A percentile compares a stretch with the other conserved stretches of the same genome.
Evolutionary conservation across 2,329 filamentous ascomycete species (phyloP).

Genomic region (Chaetomiaceae sp.): DNA sequence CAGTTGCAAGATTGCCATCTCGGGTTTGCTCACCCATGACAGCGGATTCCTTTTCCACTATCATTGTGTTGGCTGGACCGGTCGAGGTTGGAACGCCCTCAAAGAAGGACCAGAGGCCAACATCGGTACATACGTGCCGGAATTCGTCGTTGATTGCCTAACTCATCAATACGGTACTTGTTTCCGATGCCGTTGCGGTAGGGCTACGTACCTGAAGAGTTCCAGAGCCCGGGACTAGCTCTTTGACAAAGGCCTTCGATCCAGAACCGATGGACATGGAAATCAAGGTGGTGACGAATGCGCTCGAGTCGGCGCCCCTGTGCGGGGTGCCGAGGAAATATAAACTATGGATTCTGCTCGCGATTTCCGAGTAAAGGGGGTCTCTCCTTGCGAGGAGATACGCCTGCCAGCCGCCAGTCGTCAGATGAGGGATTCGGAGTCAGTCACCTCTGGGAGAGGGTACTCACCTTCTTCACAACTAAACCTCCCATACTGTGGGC

Average conservation of each 20-base stretch:
- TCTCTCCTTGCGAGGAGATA: constrained; percentile 23
- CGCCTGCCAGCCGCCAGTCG: constrained; percentile 11
- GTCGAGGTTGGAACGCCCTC: constrained; percentile 27
- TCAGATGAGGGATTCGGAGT: not conserved
- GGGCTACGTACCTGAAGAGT: constrained; percentile 5
- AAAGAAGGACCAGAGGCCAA: constrained; percentile 30
- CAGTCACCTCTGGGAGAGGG: not conserved
- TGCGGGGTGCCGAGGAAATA: constrained; percentile 33
- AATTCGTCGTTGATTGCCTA: constrained; percentile 32
- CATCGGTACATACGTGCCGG: constrained; percentile 25
- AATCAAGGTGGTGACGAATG: constrained; percentile 22
- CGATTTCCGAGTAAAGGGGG: constrained; percentile 21
- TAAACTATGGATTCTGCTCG: constrained; percentile 27
- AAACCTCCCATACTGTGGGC: constrained; percentile 28
- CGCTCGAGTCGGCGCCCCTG: constrained; percentile 24
- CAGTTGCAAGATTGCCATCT: not conserved
- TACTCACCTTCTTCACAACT: constrained; percentile 25
- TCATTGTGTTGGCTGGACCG: constrained; percentile 16
- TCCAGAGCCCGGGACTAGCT: constrained; percentile 23
- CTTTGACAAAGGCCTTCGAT: constrained; percentile 27
- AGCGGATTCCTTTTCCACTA: constrained; percentile 31
- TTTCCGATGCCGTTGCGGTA: no score
- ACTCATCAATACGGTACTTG: constrained; percentile 3
- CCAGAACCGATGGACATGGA: constrained; percentile 20
- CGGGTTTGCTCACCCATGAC: constrained; percentile 12